These are phyloP conservation scores for Voacanga thouarsii DNA, from an alignment of 257 asterid species.

Conservation along the genomic window DNA sequence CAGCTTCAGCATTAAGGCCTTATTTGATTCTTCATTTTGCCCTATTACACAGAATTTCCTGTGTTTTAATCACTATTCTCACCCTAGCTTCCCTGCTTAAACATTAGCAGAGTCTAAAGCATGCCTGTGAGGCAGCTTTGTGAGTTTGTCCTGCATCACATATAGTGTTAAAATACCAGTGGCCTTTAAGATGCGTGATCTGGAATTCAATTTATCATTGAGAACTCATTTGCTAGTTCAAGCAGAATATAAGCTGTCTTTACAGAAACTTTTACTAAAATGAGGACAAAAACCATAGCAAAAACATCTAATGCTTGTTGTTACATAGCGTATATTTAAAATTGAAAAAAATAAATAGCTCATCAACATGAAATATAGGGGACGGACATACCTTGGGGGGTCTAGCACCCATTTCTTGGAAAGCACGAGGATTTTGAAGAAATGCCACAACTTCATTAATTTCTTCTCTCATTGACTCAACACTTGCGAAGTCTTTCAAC, in stretches of 20 bases:
- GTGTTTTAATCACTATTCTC: no score
- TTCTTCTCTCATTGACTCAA: constrained; percentile 93
- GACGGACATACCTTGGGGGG: constrained; percentile 84
- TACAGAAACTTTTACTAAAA: background rate
- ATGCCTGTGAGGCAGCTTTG: no score
- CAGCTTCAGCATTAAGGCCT: no score
- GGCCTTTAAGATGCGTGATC: background rate
- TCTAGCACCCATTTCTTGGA: constrained; percentile 99
- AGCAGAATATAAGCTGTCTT: background rate
- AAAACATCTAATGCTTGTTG: background rate
- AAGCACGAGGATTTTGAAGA: constrained; percentile 86
- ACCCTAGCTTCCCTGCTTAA: no score
- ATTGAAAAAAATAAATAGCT: background rate
- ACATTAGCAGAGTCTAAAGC: no score
- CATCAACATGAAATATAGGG: background rate
- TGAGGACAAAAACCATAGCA: background rate
- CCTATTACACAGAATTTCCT: no score
- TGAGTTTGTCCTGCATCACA: no score
- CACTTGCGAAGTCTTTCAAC: constrained; percentile 88
- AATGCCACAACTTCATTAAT: constrained; percentile 95
- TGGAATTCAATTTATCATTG: background rate
- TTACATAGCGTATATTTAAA: background rate
- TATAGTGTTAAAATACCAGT: background rate
- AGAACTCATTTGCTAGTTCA: background rate
- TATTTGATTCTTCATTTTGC: no score